Base-by-base conservation (phyloP, 768 basidiomycete species). In the Leccinum uliginosum region DNA sequence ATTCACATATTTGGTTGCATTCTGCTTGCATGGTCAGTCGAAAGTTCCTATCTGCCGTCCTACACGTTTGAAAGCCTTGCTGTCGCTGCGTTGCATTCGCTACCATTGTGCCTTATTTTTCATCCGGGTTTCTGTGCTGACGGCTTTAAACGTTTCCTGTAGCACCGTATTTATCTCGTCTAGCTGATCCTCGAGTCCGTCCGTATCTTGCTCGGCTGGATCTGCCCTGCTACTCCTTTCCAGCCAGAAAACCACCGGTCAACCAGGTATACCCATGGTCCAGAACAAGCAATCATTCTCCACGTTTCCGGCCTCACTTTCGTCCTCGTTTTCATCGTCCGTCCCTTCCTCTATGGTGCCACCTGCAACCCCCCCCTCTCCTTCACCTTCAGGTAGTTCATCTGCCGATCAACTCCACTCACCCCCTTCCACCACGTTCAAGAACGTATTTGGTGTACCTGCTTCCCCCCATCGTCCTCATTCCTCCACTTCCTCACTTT, bases 291-390 rank as follows among this genome's bases (percentile, higher is more conserved):
- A 77, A 63, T 71, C 73, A 53, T 62, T 71, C 57, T 70, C 75
- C 63, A 68, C 69, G 62, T 76, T 79, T 57, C 65, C 69, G 53
- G 71, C 72, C 67, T 76, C 77, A 46, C 70, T 73, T 57, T 71
- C 75, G 30, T 75, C 78, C 69, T 77, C 80, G 60, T 75, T 79
- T 66, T 67, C 75, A 61, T 74, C 79, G 65, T 73, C 78, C 58
- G 68, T 71, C 62, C 72, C 68, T 59, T 69, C 75, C 55, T 72
- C 75, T 64, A 75, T 75, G 72, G 67, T 72, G 67, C 68, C 72
- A 61, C 74, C 68, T 61, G 70, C 70, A 63, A 68, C 67, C 49
- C 62, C 68, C 51, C 67, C 69, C 58, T 71, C 75, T 56, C 71
- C 65, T 67, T 76, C 77, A 64, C 71, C 65, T 67, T 76, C 77